Conservation (phyloP, 768 basidiomycete genomes). For the Calocybe gangraenosa region DNA sequence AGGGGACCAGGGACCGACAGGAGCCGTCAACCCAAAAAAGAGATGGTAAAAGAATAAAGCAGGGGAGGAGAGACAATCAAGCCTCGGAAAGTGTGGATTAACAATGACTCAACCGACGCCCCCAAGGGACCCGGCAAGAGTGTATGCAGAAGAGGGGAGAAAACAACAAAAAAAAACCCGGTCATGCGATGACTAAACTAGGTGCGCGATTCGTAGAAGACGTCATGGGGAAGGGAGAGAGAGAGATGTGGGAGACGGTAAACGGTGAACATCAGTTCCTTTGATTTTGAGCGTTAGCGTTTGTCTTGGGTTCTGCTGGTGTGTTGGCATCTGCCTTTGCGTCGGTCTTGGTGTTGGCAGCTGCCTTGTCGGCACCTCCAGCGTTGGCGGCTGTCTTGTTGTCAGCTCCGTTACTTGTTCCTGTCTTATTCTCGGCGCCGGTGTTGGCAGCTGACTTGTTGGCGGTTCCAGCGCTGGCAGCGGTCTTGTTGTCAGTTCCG, state of each 20-base stretch:
- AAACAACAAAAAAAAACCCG: background rate
- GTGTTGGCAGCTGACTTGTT: background rate
- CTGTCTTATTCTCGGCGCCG: background rate
- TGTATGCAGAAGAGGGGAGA: background rate
- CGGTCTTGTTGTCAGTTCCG: background rate
- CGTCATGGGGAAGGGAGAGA: background rate
- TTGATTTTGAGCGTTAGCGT: background rate
- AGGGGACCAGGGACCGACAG: background rate
- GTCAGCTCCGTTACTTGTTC: background rate
- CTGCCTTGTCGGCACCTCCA: background rate
- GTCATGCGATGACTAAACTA: constrained; percentile 10
- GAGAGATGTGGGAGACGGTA: background rate
- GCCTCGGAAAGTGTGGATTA: background rate
- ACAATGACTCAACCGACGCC: too few species aligned
- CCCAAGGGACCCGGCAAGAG: too few species aligned
- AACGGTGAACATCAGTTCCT: background rate
- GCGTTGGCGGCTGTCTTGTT: background rate
- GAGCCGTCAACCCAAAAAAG: constrained; percentile 1
- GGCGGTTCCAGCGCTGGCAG: background rate
- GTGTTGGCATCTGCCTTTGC: too few species aligned
- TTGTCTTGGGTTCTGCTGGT: background rate
- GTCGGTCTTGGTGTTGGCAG: background rate
- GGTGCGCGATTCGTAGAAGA: constrained; percentile 1
- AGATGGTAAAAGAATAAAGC: background rate
- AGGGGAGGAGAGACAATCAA: constrained; percentile 4